Conservation (phyloP, 2,329 filamentous ascomycete genomes). For the Colletotrichum neosansevieriae region DNA sequence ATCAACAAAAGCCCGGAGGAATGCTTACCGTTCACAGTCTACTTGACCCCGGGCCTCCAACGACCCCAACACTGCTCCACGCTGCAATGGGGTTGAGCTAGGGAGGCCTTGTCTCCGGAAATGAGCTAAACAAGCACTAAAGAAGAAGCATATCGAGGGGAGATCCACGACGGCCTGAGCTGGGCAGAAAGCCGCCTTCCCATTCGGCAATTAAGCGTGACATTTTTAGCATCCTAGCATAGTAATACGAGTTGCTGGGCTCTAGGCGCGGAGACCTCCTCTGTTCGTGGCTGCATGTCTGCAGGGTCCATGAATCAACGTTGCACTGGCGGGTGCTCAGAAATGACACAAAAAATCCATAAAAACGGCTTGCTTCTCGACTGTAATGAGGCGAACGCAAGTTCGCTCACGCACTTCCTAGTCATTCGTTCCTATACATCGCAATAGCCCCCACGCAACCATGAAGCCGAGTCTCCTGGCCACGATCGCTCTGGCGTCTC, state of each 20-base stretch:
- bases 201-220: slow-evolving; percentile 1
- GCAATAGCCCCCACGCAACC: background rate
- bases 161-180: slow-evolving; percentile 20
- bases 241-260: slow-evolving; percentile 26
- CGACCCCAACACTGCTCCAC: background rate
- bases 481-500: slow-evolving; percentile 22
- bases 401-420: background rate
- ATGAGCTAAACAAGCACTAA: slow-evolving; percentile 25
- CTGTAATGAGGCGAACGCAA: background rate
- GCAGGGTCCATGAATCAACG: slow-evolving; percentile 28
- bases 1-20: no score
- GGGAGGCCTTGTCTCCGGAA: slow-evolving; percentile 30
- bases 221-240: slow-evolving; percentile 10
- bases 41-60: background rate
- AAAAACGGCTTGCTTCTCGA: background rate
- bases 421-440: background rate
- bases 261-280: background rate
- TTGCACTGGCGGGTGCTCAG: slow-evolving; percentile 7
- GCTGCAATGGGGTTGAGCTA: slow-evolving; percentile 11
- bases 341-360: background rate
- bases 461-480: slow-evolving; percentile 32
- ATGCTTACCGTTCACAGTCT: no score
- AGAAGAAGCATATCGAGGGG: slow-evolving; percentile 28
- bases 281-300: slow-evolving; percentile 9
- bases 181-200: background rate